These are phyloP conservation scores for Starmerella apicola DNA, from an alignment of 805 yeast species.

Conservation along the genomic window DNA sequence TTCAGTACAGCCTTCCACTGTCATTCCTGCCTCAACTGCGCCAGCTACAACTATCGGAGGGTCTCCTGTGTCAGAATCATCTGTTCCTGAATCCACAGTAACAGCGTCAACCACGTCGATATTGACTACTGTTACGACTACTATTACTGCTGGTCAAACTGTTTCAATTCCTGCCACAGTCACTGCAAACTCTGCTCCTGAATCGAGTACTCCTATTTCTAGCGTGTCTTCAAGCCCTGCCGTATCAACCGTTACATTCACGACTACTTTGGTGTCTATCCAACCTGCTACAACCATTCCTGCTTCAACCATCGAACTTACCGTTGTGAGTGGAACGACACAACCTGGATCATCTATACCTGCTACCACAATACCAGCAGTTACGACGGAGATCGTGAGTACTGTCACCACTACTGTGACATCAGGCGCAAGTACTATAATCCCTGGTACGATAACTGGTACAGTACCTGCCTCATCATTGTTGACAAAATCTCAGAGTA, in stretches of 20 bases:
- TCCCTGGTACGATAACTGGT: constrained; percentile 4
- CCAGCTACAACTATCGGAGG: not conserved
- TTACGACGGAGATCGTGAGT: constrained; percentile 11
- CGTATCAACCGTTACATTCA: not conserved
- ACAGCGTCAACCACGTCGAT: not conserved
- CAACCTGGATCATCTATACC: constrained; percentile 17
- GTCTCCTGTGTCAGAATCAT: not conserved
- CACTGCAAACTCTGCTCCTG: constrained; percentile 1
- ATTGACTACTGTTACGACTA: constrained; percentile 2
- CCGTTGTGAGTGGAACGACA: constrained; percentile 7
- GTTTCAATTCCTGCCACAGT: not conserved
- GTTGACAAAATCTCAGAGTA: too few relatives aligned
- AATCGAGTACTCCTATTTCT: not conserved
- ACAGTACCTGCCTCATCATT: not conserved
- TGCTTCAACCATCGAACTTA: constrained; percentile 10
- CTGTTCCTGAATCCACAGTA: not conserved
- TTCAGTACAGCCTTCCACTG: constrained; percentile 8
- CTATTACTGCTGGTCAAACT: constrained; percentile 1
- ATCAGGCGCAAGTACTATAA: not conserved
- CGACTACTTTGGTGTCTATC: constrained; percentile 6
- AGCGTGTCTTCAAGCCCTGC: too few relatives aligned
- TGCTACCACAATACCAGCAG: constrained; percentile 12
- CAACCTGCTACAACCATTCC: constrained; percentile 20
- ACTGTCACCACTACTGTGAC: constrained; percentile 6
- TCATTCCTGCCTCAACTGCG: constrained; percentile 1